Percentiles rank a stretch among this genome's conserved stretches.
Conservation (phyloP, 106 monocot species). For the Alisma plantagoaquatica region DNA sequence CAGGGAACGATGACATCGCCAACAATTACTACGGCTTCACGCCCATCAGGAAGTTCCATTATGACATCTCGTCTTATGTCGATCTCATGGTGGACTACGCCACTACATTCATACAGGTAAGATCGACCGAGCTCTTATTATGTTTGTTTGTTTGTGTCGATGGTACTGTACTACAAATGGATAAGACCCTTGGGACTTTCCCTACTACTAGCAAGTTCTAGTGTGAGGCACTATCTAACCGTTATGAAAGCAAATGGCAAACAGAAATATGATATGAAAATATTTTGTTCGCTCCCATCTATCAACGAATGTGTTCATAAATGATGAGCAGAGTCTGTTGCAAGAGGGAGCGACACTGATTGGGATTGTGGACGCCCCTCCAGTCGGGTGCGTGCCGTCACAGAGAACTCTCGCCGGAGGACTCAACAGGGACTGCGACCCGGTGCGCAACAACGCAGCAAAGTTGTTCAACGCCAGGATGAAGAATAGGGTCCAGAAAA, state of each 20-base stretch:
- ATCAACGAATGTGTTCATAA: too few relatives aligned
- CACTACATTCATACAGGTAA: slow-evolving; percentile 41
- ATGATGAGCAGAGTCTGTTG: slow-evolving; percentile 21
- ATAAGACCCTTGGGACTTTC: too few relatives aligned
- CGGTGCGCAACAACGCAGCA: slow-evolving; percentile 40
- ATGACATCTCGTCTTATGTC: slow-evolving; percentile 43
- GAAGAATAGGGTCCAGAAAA: background rate
- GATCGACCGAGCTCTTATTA: background rate
- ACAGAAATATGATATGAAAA: too few relatives aligned
- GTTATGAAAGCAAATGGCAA: too few relatives aligned
- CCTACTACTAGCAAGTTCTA: too few relatives aligned
- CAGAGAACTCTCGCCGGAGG: slow-evolving; percentile 57
- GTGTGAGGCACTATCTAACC: too few relatives aligned
- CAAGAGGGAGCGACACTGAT: slow-evolving; percentile 34
- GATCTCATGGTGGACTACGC: slow-evolving; percentile 24
- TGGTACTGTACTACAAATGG: too few relatives aligned
- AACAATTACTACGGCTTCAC: slow-evolving; percentile 36
- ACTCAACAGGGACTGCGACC: slow-evolving; percentile 24
- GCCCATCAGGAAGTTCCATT: slow-evolving; percentile 12
- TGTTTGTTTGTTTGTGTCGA: slow-evolving; percentile 19
- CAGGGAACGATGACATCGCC: slow-evolving; percentile 42
- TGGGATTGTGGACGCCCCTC: slow-evolving; percentile 36
- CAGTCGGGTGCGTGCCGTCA: slow-evolving; percentile 67
- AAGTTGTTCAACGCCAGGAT: slow-evolving; percentile 25
- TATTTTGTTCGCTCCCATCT: slow-evolving; percentile 1